phyloP scores from a whole-genome alignment of 2,329 filamentous ascomycete genomes.

The Cercospora beticola region DNA sequence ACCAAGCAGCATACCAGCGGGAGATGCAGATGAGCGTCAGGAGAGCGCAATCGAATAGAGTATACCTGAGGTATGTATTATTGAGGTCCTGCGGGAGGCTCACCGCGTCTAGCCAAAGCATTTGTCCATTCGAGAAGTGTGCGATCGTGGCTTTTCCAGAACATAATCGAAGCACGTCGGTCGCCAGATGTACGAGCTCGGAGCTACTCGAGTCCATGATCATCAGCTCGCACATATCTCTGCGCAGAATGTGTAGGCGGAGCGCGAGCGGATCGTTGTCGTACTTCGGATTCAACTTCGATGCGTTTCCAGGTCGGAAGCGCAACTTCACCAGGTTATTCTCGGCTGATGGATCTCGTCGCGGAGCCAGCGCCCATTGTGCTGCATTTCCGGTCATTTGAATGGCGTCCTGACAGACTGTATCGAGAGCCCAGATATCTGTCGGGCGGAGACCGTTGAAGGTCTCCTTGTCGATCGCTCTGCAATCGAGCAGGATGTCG shows the following conservation, averaged over 20 bases:
- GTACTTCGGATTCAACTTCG: not conserved
- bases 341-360: not conserved
- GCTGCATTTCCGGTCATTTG: not conserved
- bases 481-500: not conserved
- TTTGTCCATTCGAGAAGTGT: not conserved
- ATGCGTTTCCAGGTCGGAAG: not conserved
- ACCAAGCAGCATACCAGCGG: conserved; percentile 4
- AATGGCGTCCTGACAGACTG: conserved; percentile 1
- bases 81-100: not conserved
- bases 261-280: not conserved
- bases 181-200: not conserved
- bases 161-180: conserved; percentile 2
- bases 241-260: not conserved
- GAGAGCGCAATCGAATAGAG: conserved; percentile 2
- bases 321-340: not conserved
- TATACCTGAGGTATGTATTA: not conserved
- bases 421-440: not conserved
- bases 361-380: conserved; percentile 1
- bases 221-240: conserved; percentile 3
- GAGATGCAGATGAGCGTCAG: conserved; percentile 3
- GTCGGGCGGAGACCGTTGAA: not conserved
- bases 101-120: not conserved
- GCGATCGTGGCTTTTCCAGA: conserved; percentile 2
- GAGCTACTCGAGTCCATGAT: not conserved
- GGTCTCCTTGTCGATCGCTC: not conserved